Base-by-base conservation (phyloP, 345 rosid genomes). In the Syzygium grande region DNA sequence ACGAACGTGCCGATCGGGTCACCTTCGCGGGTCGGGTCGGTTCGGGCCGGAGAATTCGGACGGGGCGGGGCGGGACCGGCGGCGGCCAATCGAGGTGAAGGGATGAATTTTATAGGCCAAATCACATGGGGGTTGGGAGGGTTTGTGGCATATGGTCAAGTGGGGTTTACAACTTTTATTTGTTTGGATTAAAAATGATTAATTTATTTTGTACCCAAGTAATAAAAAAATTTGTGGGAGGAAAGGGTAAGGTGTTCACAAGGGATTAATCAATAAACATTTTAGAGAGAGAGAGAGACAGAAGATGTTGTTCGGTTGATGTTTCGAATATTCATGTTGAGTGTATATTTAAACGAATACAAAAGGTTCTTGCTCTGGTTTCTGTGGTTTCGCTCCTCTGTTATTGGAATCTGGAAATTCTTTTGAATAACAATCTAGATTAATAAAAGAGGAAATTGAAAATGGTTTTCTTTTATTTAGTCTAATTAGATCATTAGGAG, bases 31-130 rank as follows among this genome's bases (percentile, higher is more conserved):
- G 80, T 30, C 23, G 11, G 22, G 7, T 53, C 55, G 55, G 55
- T 5, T 52, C 55, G 55, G 38, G 78, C 78, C 22, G 22, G 78
- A 65, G 77, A 63, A 16, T 7, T 16, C 29, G 78, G 78, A 19
- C 4, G 10, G 73, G 23, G 78, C 43, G 41, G 77, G 56, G 21
- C 22, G 23, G 58, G 22, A 5, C 46, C 49, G 25, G 7, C 49
- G 49, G 80, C 23, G 46, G 11, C 25, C 6, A 34, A 73, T 34
- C 80, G 19, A 73, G 80, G 80, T 73, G 80, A 73, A 73, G 25
- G 80, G 80, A 73, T 73, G 80, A 34, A 73, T 55, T 94, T 65
- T 90, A 29, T 90, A 96, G 89, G 90, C 22, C 95, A 54, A 87
- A 93, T 85, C 86, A 91, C 55, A 87, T 90, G 79, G 91, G 85